These are phyloP conservation scores for barley (Hordeum vulgare) DNA, from an alignment of 176 grass and related monocot genomes.

Conservation along the genomic window DNA sequence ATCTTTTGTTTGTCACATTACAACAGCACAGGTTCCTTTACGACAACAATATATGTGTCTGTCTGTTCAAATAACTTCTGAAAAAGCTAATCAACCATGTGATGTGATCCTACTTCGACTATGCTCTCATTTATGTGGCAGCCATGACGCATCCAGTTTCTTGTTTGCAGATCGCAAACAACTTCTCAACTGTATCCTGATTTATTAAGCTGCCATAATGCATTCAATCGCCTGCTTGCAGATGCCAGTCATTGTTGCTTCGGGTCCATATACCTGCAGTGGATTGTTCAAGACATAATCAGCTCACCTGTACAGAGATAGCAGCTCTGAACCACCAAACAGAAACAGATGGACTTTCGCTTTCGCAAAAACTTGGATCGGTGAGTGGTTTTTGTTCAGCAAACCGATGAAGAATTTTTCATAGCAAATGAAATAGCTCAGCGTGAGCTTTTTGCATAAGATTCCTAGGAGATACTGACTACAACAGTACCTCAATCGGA, in stretches of 20 bases:
- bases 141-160: slow-evolving; percentile 38
- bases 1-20: background rate
- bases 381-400: background rate
- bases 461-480: background rate
- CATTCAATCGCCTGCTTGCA: slow-evolving; percentile 96
- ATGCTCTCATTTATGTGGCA: slow-evolving; percentile 19
- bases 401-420: background rate
- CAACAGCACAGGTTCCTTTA: slow-evolving; percentile 6
- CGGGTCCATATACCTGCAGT: slow-evolving; percentile 81
- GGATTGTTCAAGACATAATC: slow-evolving; percentile 3
- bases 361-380: background rate
- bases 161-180: slow-evolving; percentile 44
- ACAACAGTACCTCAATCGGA: slow-evolving; percentile 63
- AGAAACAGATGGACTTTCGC: background rate
- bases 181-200: background rate
- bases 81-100: background rate
- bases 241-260: slow-evolving; percentile 90
- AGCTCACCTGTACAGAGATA: background rate
- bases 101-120: slow-evolving; percentile 2
- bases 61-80: background rate
- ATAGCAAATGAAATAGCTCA: background rate
- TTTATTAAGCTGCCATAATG: slow-evolving; percentile 59
- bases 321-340: background rate
- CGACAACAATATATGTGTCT: background rate
- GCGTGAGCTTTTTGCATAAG: background rate